A percentile compares a stretch with the other conserved stretches of the same genome.
Evolutionary conservation across 2,329 filamentous ascomycete species (phyloP).

Genomic region (Paecilomyces sp.): DNA sequence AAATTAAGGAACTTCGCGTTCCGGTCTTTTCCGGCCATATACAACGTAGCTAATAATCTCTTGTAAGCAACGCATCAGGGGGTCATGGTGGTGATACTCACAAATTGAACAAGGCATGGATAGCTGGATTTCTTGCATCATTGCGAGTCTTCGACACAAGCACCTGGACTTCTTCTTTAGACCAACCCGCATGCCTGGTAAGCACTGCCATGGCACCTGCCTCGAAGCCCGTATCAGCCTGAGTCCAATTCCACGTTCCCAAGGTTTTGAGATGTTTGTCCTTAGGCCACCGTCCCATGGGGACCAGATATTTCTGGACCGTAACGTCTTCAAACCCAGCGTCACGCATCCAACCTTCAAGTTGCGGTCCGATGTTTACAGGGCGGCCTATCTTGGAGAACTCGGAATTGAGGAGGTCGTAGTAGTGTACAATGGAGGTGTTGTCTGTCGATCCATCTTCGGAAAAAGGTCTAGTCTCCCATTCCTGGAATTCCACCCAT

Average conservation of each 20-base stretch:
- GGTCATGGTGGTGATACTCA: not conserved
- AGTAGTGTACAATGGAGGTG: constrained; percentile 6
- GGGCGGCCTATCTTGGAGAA: not conserved
- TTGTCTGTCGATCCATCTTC: not conserved
- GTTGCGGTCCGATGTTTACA: not conserved
- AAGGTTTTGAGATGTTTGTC: not conserved
- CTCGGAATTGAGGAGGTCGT: not conserved
- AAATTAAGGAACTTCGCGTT: too few relatives aligned
- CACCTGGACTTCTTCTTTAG: not conserved
- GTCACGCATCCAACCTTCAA: constrained; percentile 3
- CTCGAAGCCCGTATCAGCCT: not conserved
- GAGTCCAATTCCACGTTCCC: not conserved
- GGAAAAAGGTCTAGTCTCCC: not conserved
- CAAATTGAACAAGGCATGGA: constrained; percentile 1
- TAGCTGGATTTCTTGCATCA: not conserved
- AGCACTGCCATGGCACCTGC: constrained; percentile 1
- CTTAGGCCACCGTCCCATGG: constrained; percentile 3
- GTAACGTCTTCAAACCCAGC: constrained; percentile 1
- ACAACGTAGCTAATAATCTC: not conserved
- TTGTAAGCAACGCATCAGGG: not conserved
- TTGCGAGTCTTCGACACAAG: not conserved
- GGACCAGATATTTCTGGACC: not conserved
- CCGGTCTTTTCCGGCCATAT: not conserved
- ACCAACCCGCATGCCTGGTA: not conserved
- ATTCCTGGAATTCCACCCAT: not conserved